Evolutionary conservation across 768 basidiomycete genomes (phyloP).

Genomic region (Leccinum broughii): DNA sequence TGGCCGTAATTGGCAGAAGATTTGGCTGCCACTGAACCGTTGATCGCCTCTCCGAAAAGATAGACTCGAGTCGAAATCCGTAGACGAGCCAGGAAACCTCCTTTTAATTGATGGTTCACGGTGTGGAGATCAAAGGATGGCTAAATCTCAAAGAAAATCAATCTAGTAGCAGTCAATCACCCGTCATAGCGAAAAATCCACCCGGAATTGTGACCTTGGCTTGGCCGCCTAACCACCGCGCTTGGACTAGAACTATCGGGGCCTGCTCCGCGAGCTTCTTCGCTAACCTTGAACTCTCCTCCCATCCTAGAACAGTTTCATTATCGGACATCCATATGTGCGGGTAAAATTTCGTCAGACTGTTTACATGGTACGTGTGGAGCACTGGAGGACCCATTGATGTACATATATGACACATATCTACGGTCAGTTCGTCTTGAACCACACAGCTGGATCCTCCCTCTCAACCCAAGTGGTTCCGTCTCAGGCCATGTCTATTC

Average conservation of each 20-base stretch:
- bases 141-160: not conserved
- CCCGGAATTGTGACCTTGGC: not conserved
- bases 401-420: not conserved
- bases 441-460: not conserved
- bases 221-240: not conserved
- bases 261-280: not conserved
- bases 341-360: not conserved
- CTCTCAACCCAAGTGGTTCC: not conserved
- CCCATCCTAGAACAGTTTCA: not conserved
- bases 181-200: not conserved
- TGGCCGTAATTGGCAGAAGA: not conserved
- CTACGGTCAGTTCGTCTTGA: not conserved
- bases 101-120: not conserved
- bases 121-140: not conserved
- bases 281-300: not conserved
- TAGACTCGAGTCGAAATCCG: not conserved
- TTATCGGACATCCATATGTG: not conserved
- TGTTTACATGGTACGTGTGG: not conserved
- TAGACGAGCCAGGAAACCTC: not conserved
- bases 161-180: not conserved
- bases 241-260: not conserved
- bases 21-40: not conserved
- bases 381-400: not conserved
- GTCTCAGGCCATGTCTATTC: not conserved
- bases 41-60: no score